Base-by-base conservation (phyloP, 768 basidiomycete species). In the Naematelia encephala region DNA sequence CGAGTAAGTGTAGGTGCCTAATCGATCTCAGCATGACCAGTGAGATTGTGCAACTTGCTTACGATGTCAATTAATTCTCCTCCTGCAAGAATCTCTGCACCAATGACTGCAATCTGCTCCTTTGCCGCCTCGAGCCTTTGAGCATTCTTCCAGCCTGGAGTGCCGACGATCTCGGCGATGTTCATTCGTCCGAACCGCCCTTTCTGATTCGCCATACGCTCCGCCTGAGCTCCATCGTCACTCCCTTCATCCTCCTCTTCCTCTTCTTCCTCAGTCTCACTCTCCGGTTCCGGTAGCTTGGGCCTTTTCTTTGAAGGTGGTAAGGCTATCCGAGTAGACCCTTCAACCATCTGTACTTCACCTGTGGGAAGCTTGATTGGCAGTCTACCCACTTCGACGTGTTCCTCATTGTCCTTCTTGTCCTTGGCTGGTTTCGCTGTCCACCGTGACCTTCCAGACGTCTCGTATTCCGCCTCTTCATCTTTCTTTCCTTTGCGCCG, bases 11-110 rank as follows among this genome's bases (percentile, higher is more conserved):
- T 84, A 21, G 91, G 90, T 51, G 94, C 81, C 92, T 98, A 70
- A 34, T 52, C 1, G 22, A 5, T 0, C 23, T 68, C 29, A 54
- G 34, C 59, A 44, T 56, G 14, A 58, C 60, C 50, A 42, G 14
- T 21, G 22, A 28, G 23, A 53, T 39, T 11, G 55, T 49, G 39
- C 42, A 43, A 49, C 59, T 54, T 45, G 48, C 88, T 72, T 74
- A 96, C 93, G 60, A 87, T 90, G 71, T 91, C 91, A 21, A 78
- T 63, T 42, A 78, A 54, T 79, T 99, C 96, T 23, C 94, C 94
- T 63, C 98, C 94, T 22, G 88, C 84, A 49, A 96, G 80, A 54
- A 98, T 89, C 68, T 97, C 94, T 71, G 96, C 91, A 73, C 92
- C 96, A 28, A 97, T 85, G 26, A 83, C 81, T 1, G 92, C 96